Percentiles rank a stretch among this genome's conserved stretches.
Evolutionary conservation across 1,284 basidiomycete genomes (phyloP).

Genomic region (Cystobasidium slooffiae): DNA sequence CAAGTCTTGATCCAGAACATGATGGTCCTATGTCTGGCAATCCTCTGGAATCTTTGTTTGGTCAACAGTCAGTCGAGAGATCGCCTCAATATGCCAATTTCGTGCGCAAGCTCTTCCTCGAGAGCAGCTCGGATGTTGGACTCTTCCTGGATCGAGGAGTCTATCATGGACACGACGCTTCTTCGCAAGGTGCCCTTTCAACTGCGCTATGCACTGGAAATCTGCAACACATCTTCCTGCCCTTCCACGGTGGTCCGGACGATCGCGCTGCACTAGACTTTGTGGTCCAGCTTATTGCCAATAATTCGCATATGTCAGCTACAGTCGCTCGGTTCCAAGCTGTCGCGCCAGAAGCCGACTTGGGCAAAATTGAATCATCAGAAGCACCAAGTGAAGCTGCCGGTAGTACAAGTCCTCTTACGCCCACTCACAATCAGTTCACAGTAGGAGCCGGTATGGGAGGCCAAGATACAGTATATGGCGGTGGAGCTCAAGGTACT

Average conservation of each 20-base stretch:
- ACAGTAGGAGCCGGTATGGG: constrained; percentile 46
- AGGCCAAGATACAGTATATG: constrained; percentile 71
- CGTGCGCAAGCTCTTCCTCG: constrained; percentile 76
- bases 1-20: constrained; percentile 45
- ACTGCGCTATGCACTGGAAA: constrained; percentile 45
- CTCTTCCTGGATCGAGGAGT: constrained; percentile 76
- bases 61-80: constrained; percentile 55
- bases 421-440: constrained; percentile 53
- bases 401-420: constrained; percentile 39
- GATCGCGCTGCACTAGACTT: constrained; percentile 81
- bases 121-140: constrained; percentile 63
- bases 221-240: constrained; percentile 73
- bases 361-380: constrained; percentile 55
- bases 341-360: constrained; percentile 46
- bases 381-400: constrained; percentile 57
- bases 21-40: constrained; percentile 46
- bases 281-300: constrained; percentile 73
- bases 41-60: constrained; percentile 71
- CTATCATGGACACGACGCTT: constrained; percentile 49
- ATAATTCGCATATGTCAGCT: constrained; percentile 67
- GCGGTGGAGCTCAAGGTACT: constrained; percentile 62
- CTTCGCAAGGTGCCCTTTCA: background rate
- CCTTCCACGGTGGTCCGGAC: constrained; percentile 91
- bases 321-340: constrained; percentile 68
- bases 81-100: constrained; percentile 63